phyloP scores from a whole-genome alignment of 345 rosid species.

The Boechera stricta region DNA sequence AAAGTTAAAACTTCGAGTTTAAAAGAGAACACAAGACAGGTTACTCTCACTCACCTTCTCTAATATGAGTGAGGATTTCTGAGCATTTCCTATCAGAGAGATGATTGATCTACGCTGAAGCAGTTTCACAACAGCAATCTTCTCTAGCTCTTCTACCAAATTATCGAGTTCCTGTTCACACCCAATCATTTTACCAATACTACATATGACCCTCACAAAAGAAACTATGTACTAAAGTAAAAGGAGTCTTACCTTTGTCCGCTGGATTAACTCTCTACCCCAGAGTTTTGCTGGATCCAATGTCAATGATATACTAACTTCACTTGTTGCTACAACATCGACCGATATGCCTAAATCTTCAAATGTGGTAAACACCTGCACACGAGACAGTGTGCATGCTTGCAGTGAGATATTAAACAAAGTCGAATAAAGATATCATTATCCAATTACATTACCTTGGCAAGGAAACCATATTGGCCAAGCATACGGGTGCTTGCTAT shows the following conservation, averaged over 20 bases:
- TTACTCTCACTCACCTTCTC: slow-evolving; percentile 66
- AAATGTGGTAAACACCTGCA: slow-evolving; percentile 84
- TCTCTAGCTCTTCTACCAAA: slow-evolving; percentile 93
- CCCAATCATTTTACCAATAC: slow-evolving; percentile 7
- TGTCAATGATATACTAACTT: slow-evolving; percentile 93
- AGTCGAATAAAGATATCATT: slow-evolving; percentile 16
- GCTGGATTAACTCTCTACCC: slow-evolving; percentile 90
- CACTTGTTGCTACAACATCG: slow-evolving; percentile 98
- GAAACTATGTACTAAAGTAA: not conserved
- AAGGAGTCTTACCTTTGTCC: slow-evolving; percentile 55
- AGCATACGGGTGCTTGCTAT: slow-evolving; percentile 96
- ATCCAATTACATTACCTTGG: slow-evolving; percentile 58
- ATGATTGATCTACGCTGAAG: slow-evolving; percentile 86
- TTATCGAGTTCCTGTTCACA: slow-evolving; percentile 83
- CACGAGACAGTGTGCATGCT: not conserved
- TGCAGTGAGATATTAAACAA: slow-evolving; percentile 2
- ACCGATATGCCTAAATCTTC: slow-evolving; percentile 93
- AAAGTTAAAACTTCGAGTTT: not conserved
- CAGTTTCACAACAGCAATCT: slow-evolving; percentile 84
- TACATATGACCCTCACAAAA: not conserved
- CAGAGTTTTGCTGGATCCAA: slow-evolving; percentile 91
- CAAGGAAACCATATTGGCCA: slow-evolving; percentile 92
- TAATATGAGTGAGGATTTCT: slow-evolving; percentile 81
- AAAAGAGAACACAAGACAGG: slow-evolving; percentile 14
- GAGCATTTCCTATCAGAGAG: slow-evolving; percentile 89